Evolutionary conservation across 129 eudicot genomes (phyloP), one percentile per base, ranked within the genome.

Genomic region (Chrysanthemum seticuspe): DNA sequence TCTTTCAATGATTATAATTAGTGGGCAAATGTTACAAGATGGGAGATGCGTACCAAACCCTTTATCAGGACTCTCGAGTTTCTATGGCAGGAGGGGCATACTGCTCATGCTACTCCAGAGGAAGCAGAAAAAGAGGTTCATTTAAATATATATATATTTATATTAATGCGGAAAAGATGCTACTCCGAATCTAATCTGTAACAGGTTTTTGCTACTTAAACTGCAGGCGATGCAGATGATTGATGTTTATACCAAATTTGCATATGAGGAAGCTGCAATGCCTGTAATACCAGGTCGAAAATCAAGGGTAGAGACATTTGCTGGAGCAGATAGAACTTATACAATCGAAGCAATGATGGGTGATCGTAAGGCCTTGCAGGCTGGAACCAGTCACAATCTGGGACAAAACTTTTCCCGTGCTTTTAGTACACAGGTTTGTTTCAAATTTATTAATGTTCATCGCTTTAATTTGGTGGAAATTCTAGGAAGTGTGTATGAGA

Each of bases 341-440:
- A 95, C 99, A 6, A 91, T 95, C 70, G 99, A 95, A 81, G 99
- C 99, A 80, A 95, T 95, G 99, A 95, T 95, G 99, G 99, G 99
- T 75, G 99, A 95, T 70, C 83, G 87, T 71, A 95, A 95, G 79
- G 97, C 99, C 77, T 72, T 95, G 77, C 99, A 91, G 80, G 97
- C 99, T 67, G 97, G 99, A 66, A 95, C 99, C 27, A 95, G 99
- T 80, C 99, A 95, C 70, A 91, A 91, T 80, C 94, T 95, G 63
- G 99, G 99, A 31, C 99, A 95, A 74, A 95, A 95, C 59, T 95
- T 95, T 75, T 95, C 99, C 4, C 94, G 91, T 78, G 99, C 97
- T 70, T 95, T 95, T 85, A 91, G 84, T 70, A 88, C 99, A 8
- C 95, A 83, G 96, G 97, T 91, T 52, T 18, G 12, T 23, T 27